Base-by-base conservation (phyloP, 164 flowering plant species). In the Vitis rupestris region DNA sequence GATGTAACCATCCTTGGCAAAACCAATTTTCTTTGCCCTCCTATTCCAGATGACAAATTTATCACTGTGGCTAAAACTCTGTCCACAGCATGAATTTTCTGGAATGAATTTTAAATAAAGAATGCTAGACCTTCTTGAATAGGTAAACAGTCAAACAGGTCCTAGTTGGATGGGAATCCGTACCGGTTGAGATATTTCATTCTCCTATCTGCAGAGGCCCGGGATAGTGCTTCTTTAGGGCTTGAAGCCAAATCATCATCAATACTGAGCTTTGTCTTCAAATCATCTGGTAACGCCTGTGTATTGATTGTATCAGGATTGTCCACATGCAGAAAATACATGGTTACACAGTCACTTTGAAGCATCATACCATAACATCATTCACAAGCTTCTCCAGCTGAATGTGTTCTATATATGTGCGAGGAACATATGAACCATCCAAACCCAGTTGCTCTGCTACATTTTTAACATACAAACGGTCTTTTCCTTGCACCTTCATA, bases 341-440 rank as follows among this genome's bases (percentile, higher is more conserved):
- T 3, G 51, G 65, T 48, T 2, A n/a, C 55, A 15, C 55, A 15
- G 58, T n/a, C 27, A 51, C 23, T 4, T 44, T 29, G 64, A 68
- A 73, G 59, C 56, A 37, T 50, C 88, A 70, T 87, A 95, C 98
- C 97, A 90, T 90, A 61, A 95, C 92, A 74, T 95, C 99, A 83
- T 93, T 84, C 19, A 95, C 94, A 77, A 95, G 98, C 76, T 93
- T 91, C 74, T 95, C 99, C 68, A 91, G 80, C 83, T 95, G 97
- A 80, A 95, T 95, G 75, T 93, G 99, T 79, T 95, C 98, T 3
- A 95, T 93, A 70, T 95, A 95, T 8, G 98, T 93, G 17, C 93
- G 94, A 52, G 99, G 92, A 67, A 88, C 78, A 75, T 90, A 95
- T 61, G 97, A 91, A 65, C 99, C 99, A 27, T 89, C 93, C 85